Evolutionary conservation across 2,329 filamentous ascomycete species (phyloP).

Genomic region (Fusarium sp.): DNA sequence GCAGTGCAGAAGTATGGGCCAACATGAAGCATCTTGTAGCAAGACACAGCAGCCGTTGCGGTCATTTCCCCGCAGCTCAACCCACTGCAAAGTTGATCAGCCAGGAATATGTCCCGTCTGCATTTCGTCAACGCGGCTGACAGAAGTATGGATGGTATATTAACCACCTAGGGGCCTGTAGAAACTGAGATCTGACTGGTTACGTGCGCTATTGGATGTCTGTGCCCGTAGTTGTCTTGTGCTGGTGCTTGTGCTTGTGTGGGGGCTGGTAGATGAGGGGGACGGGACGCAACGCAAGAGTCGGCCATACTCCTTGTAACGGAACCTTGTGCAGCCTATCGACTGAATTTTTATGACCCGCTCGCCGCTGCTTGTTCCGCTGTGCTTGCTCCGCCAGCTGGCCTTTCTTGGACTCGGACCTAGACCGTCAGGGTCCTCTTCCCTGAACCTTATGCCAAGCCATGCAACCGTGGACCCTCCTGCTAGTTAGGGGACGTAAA

Average conservation of each 20-base stretch:
- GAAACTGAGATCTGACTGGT: constrained; percentile 47
- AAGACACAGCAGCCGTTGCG: constrained; percentile 18
- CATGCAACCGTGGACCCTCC: constrained; percentile 4
- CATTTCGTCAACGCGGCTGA: constrained; percentile 35
- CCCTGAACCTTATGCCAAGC: constrained; percentile 6
- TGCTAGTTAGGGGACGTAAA: constrained; percentile 2
- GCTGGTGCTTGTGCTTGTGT: constrained; percentile 35
- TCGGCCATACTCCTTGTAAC: constrained; percentile 19
- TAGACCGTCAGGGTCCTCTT: constrained; percentile 1
- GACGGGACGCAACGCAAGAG: constrained; percentile 9
- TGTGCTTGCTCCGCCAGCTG: constrained; percentile 7
- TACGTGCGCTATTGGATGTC: constrained; percentile 36
- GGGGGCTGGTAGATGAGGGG: constrained; percentile 29
- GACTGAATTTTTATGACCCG: constrained; percentile 17
- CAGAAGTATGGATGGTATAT: constrained; percentile 16
- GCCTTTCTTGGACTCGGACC: constrained; percentile 5
- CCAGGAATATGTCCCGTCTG: constrained; percentile 21
- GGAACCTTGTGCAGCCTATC: constrained; percentile 4
- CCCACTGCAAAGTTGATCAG: constrained; percentile 10
- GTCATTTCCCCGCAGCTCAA: constrained; percentile 42
- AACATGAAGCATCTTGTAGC: constrained; percentile 18
- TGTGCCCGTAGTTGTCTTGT: constrained; percentile 14
- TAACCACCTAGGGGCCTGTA: constrained; percentile 24
- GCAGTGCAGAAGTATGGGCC: constrained; percentile 16
- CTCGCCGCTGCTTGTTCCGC: constrained; percentile 10